A percentile compares a stretch with the other conserved stretches of the same genome.
phyloP scores from a whole-genome alignment of 169 alveolate genomes.

The Perkinsus chesapeaki region DNA sequence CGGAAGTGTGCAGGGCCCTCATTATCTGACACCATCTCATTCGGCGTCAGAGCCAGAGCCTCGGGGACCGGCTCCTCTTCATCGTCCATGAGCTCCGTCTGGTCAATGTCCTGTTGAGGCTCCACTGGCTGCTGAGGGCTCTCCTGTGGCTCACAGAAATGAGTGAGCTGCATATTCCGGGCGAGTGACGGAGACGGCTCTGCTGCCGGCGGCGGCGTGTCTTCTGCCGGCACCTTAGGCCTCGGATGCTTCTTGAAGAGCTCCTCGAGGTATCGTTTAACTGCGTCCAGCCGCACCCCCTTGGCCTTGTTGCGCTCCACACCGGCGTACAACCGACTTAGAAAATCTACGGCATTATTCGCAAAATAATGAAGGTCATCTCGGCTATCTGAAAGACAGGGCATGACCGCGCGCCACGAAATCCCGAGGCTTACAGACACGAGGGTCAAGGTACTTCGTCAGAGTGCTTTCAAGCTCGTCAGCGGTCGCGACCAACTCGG shows the following conservation, averaged over 20 bases:
- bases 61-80: background rate
- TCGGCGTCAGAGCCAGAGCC: background rate
- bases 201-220: background rate
- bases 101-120: background rate
- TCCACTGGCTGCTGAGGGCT: background rate
- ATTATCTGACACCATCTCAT: background rate
- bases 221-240: background rate
- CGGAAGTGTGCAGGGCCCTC: background rate
- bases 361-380: background rate
- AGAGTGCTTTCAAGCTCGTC: background rate
- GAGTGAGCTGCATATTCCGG: background rate
- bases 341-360: background rate
- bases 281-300: background rate
- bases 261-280: background rate
- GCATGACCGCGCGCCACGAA: background rate
- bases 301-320: background rate
- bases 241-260: background rate
- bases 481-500: background rate
- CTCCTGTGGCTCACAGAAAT: background rate
- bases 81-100: background rate
- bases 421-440: background rate
- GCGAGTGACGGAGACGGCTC: background rate
- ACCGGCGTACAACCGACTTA: background rate
- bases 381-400: background rate
- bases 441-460: background rate